Base-by-base conservation (phyloP, 2,329 filamentous ascomycete species). In the Epichloe typhina region DNA sequence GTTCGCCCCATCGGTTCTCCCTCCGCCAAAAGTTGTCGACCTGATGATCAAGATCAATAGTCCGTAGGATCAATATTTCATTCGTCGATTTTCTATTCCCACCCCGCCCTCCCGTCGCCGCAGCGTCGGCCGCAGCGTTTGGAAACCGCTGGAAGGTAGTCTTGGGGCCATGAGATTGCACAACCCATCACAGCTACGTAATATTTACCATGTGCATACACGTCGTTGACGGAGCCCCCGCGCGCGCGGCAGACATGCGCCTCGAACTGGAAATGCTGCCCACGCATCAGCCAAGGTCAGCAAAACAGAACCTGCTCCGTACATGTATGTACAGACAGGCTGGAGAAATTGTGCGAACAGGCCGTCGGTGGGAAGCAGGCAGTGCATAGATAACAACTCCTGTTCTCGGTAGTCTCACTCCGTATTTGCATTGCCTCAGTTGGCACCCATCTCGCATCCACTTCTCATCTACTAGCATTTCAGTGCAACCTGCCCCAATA, bases 11-110 rank as follows among this genome's bases (percentile, higher is more conserved):
- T 31, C 26, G 3, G 8, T 31, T 31, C 26, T 31, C 26, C 26
- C 26, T 31, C 26, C 40, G 26, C 12, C 5, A 5, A 43, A 11
- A 12, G 31, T 47, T 47, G 45, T 31, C 43, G 26, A 56, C 56
- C 56, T 58, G 54, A 56, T 56, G 54, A 58, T 58, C 55, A 57
- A 58, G 56, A 55, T 57, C 19, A 19, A 19, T 19, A 19, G 19
- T 19, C 19, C 19, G 19, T 19, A 44, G 50, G 9, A 9, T 31
- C 26, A 9, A 4, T 11, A 4, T 31, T 31, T 31, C 26, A 9
- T 36, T 39, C 49, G 26, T 17, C 11, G 36, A 37, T 31, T 45
- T 11, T 45, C 50, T 38, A 53, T 37, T 47, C 51, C 53, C 48
- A 36, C 49, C 47, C 33, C 31, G 41, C 44, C 13, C 23, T 6